Base-by-base conservation (phyloP, 2,329 filamentous ascomycete species). In the Alternaria longipes region DNA sequence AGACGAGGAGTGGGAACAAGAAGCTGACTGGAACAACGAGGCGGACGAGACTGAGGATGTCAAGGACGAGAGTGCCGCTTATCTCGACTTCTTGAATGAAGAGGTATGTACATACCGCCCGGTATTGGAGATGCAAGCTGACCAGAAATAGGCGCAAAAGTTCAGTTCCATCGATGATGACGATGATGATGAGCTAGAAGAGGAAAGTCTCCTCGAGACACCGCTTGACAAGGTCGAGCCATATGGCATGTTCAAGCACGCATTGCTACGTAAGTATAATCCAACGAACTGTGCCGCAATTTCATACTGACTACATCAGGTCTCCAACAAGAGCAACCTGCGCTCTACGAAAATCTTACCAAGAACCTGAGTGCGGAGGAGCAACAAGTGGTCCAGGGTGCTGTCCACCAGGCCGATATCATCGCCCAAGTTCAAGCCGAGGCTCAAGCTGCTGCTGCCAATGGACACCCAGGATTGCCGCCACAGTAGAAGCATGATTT, bases 161-260 rank as follows among this genome's bases (percentile, higher is more conserved):
- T 94, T 95, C 78, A 89, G 90, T 65, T 86, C 89, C 18, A 85
- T 90, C 18, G 86, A 87, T 16, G 70, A 73, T 9, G 92, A 92
- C 2, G 91, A 94, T 26, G 93, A 97, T 57, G 94, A 97, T 56
- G 89, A 97, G 46, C 88, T 96, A 18, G 94, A 98, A 78, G 95
- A 98, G 73, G 94, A 94, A 77, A 91, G 92, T 60, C 84, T 98
- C 53, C 87, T 99, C 3, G 95, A 99, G 80, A 97, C 94, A 12
- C 94, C 94, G 16, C 85, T 99, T 24, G 95, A 99, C 80, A 95
- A 95, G 82, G 86, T 99, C 64, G 95, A 99, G 81, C 94, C 94
- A 3, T 99, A 99, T 74, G 87, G 90, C 76, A 84, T 97, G 64
- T 97, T 99, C 86, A 91, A 93, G 77, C 85, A 87, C 63, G 90